Conservation (phyloP, 164 flowering plant genomes). For the Brasenia schreberi region DNA sequence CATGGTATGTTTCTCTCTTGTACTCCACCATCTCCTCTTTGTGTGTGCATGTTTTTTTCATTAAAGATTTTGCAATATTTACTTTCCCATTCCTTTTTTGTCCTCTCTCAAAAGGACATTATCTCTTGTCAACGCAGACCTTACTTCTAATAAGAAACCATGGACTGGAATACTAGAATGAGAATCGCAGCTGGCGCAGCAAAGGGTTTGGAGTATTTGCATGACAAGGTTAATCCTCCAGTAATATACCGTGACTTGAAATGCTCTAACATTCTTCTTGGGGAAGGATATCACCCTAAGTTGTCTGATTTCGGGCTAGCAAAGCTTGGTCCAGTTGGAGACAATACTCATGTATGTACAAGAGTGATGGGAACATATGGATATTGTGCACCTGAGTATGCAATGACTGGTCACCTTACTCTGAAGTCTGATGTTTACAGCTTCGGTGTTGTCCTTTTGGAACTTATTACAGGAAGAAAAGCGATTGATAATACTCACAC, state of each 20-base stretch:
- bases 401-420: slow-evolving; percentile 81
- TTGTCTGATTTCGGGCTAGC: slow-evolving; percentile 89
- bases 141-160: neutral
- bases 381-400: slow-evolving; percentile 89
- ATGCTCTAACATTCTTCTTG: slow-evolving; percentile 80
- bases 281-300: slow-evolving; percentile 61
- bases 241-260: slow-evolving; percentile 81
- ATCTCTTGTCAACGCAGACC: no score
- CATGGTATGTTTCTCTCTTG: slow-evolving; percentile 12
- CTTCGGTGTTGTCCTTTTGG: slow-evolving; percentile 86
- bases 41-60: no score
- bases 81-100: no score
- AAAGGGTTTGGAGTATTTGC: slow-evolving; percentile 70
- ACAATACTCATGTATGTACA: slow-evolving; percentile 72
- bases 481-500: slow-evolving; percentile 51
- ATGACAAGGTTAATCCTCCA: slow-evolving; percentile 58
- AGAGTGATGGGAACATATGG: slow-evolving; percentile 90
- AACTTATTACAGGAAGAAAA: slow-evolving; percentile 71
- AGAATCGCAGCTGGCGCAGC: slow-evolving; percentile 82
- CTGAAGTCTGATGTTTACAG: slow-evolving; percentile 80
- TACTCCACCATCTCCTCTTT: no score
- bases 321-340: slow-evolving; percentile 78
- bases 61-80: no score
- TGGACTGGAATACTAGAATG: slow-evolving; percentile 81
- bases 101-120: no score